Conservation (phyloP, 768 basidiomycete species). For the Auriculariales sp. region DNA sequence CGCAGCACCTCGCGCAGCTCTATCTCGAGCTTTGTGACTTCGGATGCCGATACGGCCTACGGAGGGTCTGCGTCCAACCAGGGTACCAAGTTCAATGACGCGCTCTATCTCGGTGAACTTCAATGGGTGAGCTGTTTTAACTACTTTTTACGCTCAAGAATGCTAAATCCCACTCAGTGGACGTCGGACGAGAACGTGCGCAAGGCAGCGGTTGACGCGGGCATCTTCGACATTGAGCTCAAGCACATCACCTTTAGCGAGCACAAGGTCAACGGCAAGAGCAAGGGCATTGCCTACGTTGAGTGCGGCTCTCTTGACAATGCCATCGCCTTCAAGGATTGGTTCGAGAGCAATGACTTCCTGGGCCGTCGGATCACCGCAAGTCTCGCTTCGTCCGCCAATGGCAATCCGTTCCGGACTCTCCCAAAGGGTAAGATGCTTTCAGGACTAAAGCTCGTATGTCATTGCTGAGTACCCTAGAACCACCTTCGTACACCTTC, state of each 20-base stretch:
- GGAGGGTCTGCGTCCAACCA: too few species aligned
- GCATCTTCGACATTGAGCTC: constrained; percentile 14
- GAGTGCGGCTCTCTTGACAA: constrained; percentile 16
- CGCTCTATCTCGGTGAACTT: constrained; percentile 15
- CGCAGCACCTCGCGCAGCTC: too few species aligned
- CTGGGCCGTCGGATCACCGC: constrained; percentile 21
- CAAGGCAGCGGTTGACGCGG: constrained; percentile 12
- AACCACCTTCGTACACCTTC: too few species aligned
- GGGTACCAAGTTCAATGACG: too few species aligned
- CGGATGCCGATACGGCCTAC: too few species aligned
- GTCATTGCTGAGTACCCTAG: too few species aligned
- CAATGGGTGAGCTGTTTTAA: constrained; percentile 12
- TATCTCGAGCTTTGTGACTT: too few species aligned
- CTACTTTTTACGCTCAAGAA: background rate
- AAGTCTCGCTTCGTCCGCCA: constrained; percentile 15
- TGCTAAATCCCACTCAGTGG: constrained; percentile 23
- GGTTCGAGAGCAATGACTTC: constrained; percentile 20
- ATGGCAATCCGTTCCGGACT: constrained; percentile 23
- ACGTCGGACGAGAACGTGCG: constrained; percentile 25
- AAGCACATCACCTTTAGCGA: constrained; percentile 26
- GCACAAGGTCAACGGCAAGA: constrained; percentile 35
- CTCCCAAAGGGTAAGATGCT: constrained; percentile 19
- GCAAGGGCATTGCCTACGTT: constrained; percentile 24
- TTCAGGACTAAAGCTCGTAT: too few species aligned
- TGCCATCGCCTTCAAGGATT: constrained; percentile 17